Evolutionary conservation across 805 yeast species (phyloP), one percentile per base, ranked within the genome.

Genomic region (Kregervanrija pseudodelftensis): DNA sequence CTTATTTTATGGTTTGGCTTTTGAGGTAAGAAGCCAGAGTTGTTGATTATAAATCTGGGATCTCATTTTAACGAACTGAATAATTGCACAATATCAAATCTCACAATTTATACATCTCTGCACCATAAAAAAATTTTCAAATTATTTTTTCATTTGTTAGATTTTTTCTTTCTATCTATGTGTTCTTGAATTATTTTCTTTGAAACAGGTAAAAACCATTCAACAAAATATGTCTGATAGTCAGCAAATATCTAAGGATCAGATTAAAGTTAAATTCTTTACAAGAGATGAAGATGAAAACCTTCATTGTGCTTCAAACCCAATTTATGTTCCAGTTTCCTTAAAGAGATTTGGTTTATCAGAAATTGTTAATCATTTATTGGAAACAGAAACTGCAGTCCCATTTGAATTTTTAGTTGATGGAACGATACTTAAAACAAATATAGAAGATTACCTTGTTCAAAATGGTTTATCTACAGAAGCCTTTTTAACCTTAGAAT

Each of bases 401-500:
- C 98, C 98, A 15, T 91, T 93, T 64, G 98, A 93, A 60, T 93
- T 93, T 65, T 70, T 93, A 49, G 79, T 91, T 43, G 88, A 90
- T 57, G 96, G 96, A 12, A 80, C 80, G 16, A 68, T 93, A 45
- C 68, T 93, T 47, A 81, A 93, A 54, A 74, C 84, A 1, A 80
- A 95, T 1, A 69, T 93, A 44, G 83, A 86, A 40, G 91, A 85
- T 11, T 91, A 91, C 63, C 69, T 93, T 56, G 72, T 79, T 12
- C 67, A 75, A 41, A 76, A 86, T 51, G 98, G 90, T 8, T 69
- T 90, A 35, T 86, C 96, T 2, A 74, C 81, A 28, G 99, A 93
- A 72, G 76, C 85, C 1, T 77, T 82, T 43, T 63, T 93, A 49
- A 79, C 79, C 30, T 68, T 93, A 39, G 99, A 93, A 60, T 93